Base-by-base conservation (phyloP, 2,329 filamentous ascomycete genomes). In the Colletotrichum higginsianum region DNA sequence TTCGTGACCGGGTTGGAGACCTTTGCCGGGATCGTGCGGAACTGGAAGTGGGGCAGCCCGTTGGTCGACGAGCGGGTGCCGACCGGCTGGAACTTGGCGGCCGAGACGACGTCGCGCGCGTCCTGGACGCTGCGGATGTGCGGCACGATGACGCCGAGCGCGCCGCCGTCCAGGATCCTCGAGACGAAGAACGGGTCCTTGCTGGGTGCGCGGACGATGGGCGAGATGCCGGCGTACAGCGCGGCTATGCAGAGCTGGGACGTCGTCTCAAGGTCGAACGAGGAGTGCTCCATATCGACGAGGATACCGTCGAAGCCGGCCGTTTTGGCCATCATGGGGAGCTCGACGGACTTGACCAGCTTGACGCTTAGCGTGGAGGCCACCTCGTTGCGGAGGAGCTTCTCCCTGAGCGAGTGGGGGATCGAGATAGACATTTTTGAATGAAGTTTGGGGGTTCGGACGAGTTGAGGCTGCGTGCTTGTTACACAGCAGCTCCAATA, bases 221-320 rank as follows among this genome's bases (percentile, higher is more conserved):
- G 82, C 1, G 81, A 78, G 26, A 85, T 78, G 13, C 81, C 81
- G 50, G 78, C 82, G 61, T 80, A 82, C 42, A 80, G 78, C 61
- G 78, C 80, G 21, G 83, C 83, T 7, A 83, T 77, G 61, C 80
- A 79, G 13, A 85, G 77, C 67, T 84, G 82, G 18, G 76, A 74
- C 9, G 80, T 78, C 0, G 77, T 75, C 70, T 79, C 78, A 23
- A 85, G 75, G 66, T 80, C 78, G 40, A 85, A 76, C 2, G 80
- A 75, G 3, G 81, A 82, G 71, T 85, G 84, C 71, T 86, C 83
- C 81, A 85, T 83, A 64, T 86, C 83, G 67, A 86, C 81, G 67
- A 85, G 79, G 49, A 85, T 77, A 50, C 79, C 82, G 60, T 84
- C 79, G 61, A 83, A 79, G 9, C 82, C 82, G 13, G 83, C 82